phyloP scores from a whole-genome alignment of 352 stramenopile species.

The Elongisporangium senticosum region DNA sequence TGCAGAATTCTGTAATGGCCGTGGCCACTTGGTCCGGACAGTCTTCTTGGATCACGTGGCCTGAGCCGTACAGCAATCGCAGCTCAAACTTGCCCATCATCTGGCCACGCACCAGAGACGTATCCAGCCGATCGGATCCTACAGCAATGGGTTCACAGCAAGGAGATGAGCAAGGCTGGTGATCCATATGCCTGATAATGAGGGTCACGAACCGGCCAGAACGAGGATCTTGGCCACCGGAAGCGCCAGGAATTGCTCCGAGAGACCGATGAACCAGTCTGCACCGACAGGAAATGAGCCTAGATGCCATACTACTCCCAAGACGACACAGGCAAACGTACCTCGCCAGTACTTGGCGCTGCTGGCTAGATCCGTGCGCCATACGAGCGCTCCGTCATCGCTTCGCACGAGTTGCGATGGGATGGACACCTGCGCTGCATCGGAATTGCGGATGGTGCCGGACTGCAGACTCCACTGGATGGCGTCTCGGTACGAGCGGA shows the following conservation, averaged over 20 bases:
- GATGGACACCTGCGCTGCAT: slow-evolving; percentile 73
- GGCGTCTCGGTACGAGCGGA: slow-evolving; percentile 62
- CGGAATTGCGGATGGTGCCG: slow-evolving; percentile 65
- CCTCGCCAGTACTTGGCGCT: slow-evolving; percentile 77
- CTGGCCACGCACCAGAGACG: slow-evolving; percentile 79
- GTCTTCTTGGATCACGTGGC: slow-evolving; percentile 87
- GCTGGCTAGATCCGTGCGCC: slow-evolving; percentile 71
- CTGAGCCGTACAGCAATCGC: slow-evolving; percentile 78
- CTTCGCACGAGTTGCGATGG: slow-evolving; percentile 62
- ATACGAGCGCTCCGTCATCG: slow-evolving; percentile 50
- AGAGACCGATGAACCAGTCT: slow-evolving; percentile 85
- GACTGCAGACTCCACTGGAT: slow-evolving; percentile 79
- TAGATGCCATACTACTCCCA: background rate
- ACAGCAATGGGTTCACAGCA: background rate
- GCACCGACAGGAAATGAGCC: background rate
- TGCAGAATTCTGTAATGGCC: slow-evolving; percentile 59
- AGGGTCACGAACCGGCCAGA: slow-evolving; percentile 42
- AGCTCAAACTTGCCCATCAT: slow-evolving; percentile 92
- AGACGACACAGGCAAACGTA: slow-evolving; percentile 10
- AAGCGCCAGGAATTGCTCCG: slow-evolving; percentile 77
- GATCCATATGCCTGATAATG: background rate
- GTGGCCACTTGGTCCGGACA: slow-evolving; percentile 67
- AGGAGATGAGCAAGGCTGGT: background rate
- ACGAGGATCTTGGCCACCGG: slow-evolving; percentile 79
- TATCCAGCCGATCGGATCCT: slow-evolving; percentile 82